Evolutionary conservation across 2,329 filamentous ascomycete species (phyloP), one percentile per base, ranked within the genome.

Genomic region (Gnomoniopsis smithogilvyi): DNA sequence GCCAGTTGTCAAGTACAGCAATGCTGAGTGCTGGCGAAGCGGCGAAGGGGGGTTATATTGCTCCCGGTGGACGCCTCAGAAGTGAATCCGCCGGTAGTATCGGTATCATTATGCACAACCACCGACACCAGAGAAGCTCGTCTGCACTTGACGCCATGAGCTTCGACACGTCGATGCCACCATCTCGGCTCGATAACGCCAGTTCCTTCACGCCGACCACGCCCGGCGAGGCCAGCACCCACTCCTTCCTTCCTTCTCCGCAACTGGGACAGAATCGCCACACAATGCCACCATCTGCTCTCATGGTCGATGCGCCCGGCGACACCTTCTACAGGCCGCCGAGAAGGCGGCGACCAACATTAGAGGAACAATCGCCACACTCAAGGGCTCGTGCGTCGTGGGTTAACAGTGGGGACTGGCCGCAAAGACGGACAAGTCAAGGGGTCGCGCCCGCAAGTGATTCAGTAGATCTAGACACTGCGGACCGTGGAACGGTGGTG

Each of bases 241-340:
- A 89, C 67, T 92, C 89, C n/a, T 89, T 88, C 68, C 68, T 91
- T 60, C 78, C 83, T 52, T 84, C 85, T 33, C 83, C 85, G 11
- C 79, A 54, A n/a, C 45, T 54, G 78, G 43, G 71, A 75, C 75
- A 63, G 73, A 73, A 22, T 72, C 74, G 57, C 78, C 71, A 69
- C 77, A 70, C 64, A 67, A 71, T 72, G 67, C 74, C 78, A 66
- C 73, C 76, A 54, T 68, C 81, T 60, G 72, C 80, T 64, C 66
- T 79, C 4, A 74, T 78, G 46, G 73, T 80, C 30, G 70, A 78
- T 34, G 81, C 87, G 63, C 70, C 80, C 14, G 76, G 84, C 1
- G 92, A 96, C 70, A 91, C 91, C 0, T 98, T 95, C 69, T 98
- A 96, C 70, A 88, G 94, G 51, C 91, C 92, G 19, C 94, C 93